Evolutionary conservation across 345 rosid genomes (phyloP).

Genomic region (Eucalyptus viminalis): DNA sequence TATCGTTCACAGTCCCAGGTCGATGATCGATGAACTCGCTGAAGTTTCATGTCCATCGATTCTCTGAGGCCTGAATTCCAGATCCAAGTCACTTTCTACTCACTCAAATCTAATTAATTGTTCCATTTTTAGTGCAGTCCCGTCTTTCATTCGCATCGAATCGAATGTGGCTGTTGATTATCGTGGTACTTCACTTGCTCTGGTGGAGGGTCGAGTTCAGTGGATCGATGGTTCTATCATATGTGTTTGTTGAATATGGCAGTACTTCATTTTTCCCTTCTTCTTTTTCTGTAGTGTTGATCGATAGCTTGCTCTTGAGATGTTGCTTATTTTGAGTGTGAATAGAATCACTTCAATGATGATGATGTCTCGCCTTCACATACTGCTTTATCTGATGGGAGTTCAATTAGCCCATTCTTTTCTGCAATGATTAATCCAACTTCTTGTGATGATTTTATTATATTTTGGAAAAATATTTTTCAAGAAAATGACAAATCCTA

Average conservation of each 20-base stretch:
- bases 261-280: not conserved
- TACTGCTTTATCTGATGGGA: not conserved
- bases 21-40: not conserved
- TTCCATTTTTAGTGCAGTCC: not conserved
- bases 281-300: not conserved
- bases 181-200: not conserved
- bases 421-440: not conserved
- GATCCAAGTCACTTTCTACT: not conserved
- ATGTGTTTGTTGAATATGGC: not conserved
- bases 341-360: not conserved
- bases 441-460: too few species aligned
- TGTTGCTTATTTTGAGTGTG: not conserved
- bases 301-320: not conserved
- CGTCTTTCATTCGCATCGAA: not conserved
- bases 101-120: not conserved
- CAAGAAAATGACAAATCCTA: too few species aligned
- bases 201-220: too few species aligned
- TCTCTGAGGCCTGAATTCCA: not conserved
- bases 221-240: too few species aligned
- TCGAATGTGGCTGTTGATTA: not conserved
- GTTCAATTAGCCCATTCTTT: not conserved
- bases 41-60: not conserved
- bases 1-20: not conserved
- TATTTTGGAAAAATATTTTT: too few species aligned
- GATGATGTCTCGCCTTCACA: not conserved